Base-by-base conservation (phyloP, 371 early-diverging fungal species). In the Mucor piriformis region DNA sequence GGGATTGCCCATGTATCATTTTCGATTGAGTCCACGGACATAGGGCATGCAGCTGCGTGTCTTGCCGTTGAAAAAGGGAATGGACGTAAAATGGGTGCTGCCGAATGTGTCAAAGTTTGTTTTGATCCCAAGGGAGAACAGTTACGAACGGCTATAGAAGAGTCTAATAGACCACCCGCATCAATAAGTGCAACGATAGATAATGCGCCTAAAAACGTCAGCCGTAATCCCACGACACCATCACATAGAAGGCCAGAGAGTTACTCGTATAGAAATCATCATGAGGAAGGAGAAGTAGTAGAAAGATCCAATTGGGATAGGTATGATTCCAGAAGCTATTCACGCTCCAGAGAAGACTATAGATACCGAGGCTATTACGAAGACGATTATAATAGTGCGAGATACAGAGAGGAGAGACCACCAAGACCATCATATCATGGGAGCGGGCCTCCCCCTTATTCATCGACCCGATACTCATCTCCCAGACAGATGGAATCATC, bases 21-120 rank as follows among this genome's bases (percentile, higher is more conserved):
- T 62, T 73, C 69, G 24, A 67, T 66, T 23, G 73, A 69, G 10
- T 56, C 34, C 29, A 34, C 56, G 18, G 63, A 63, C 18, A 65
- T 67, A 58, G 76, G 66, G 0, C 63, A 68, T 51, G 51, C 56
- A 5, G 69, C 76, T 3, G 84, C 83, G 12, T 54, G 62, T 50
- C 57, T 52, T 13, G 87, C 90, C 13, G 83, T 82, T 38, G 80
- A 80, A 37, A 77, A 81, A 37, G 84, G 86, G 29, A 83, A 87
- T 57, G 82, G 84, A 11, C 73, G 81, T 15, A 67, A 73, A 34
- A 76, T 88, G 61, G 90, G 84, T 1, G 62, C 79, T 18, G 69
- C 74, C 4, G 74, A 74, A 47, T 60, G 54, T 18, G 77, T 88
- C 23, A 81, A 73, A 35, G 88, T 90, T n/a, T 80, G 83, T 55